phyloP scores from a whole-genome alignment of 2,329 filamentous ascomycete genomes.

The Aspergillus hortae region DNA sequence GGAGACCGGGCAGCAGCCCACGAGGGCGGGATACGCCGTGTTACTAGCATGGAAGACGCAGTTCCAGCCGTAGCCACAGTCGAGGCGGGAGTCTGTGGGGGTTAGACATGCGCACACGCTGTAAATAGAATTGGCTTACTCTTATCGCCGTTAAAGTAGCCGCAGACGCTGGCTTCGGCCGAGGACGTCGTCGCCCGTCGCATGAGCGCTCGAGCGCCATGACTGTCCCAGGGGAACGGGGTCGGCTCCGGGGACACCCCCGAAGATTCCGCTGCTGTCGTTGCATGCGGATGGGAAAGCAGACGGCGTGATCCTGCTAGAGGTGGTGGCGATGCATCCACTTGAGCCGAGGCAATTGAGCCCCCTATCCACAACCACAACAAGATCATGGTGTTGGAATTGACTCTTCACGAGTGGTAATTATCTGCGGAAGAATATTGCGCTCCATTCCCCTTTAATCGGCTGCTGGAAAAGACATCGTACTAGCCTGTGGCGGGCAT shows the following conservation, averaged over 20 bases:
- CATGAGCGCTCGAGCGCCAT: background rate
- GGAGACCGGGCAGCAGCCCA: conserved; percentile 6
- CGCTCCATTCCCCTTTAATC: too few relatives aligned
- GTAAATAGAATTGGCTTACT: background rate
- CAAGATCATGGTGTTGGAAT: too few relatives aligned
- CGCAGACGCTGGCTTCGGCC: conserved; percentile 6
- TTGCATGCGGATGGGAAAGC: background rate
- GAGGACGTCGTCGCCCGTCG: conserved; percentile 1
- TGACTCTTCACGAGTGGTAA: too few relatives aligned
- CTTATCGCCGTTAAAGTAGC: conserved; percentile 5
- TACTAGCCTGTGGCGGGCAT: too few relatives aligned
- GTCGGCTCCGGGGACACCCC: background rate
- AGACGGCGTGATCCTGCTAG: background rate
- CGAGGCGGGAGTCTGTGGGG: conserved; percentile 1
- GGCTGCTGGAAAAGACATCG: too few relatives aligned
- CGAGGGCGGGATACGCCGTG: conserved; percentile 4
- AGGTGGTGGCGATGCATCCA: background rate
- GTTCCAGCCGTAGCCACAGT: conserved; percentile 1
- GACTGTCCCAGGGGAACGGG: background rate
- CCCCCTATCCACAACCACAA: too few relatives aligned
- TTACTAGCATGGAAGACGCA: conserved; percentile 8
- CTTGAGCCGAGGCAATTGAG: background rate
- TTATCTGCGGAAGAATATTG: too few relatives aligned
- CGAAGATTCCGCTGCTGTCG: background rate
- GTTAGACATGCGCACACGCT: background rate